These are phyloP conservation scores for Boletus huronensis DNA, from an alignment of 768 basidiomycete genomes.

Conservation along the genomic window DNA sequence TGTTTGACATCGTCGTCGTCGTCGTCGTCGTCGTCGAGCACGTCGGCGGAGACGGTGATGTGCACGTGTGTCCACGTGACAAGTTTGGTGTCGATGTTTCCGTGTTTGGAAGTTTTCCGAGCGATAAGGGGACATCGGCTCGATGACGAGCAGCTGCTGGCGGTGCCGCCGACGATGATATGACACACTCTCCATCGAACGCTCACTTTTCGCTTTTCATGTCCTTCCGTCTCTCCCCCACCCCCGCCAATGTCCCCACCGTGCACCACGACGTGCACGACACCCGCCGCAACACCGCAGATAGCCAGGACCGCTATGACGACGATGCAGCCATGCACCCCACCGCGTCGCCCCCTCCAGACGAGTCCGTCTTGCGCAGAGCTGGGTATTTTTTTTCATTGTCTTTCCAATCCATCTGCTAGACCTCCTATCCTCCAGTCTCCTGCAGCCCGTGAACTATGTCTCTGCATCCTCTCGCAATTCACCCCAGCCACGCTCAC, in stretches of 20 bases:
- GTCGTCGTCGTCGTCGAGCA: conserved; percentile 20
- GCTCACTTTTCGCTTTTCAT: not conserved
- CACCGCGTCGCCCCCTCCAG: conserved; percentile 26
- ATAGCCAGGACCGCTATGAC: not conserved
- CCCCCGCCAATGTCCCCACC: not conserved
- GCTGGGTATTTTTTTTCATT: conserved; percentile 45
- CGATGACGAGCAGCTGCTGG: not conserved
- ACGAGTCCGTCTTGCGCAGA: conserved; percentile 45
- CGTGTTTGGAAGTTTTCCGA: not conserved
- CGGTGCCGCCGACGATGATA: conserved; percentile 1
- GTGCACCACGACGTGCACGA: not conserved
- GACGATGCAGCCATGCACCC: conserved; percentile 14
- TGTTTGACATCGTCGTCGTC: conserved; percentile 45
- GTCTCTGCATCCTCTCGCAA: conserved; percentile 25
- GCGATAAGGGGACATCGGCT: too few relatives aligned
- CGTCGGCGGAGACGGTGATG: conserved; percentile 6
- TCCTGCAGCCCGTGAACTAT: conserved; percentile 56
- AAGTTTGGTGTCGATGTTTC: conserved; percentile 1
- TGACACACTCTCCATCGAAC: not conserved
- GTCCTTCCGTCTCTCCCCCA: not conserved
- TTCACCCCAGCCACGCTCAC: conserved; percentile 44
- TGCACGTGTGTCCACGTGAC: conserved; percentile 14
- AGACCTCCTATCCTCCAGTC: conserved; percentile 33
- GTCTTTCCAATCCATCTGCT: not conserved
- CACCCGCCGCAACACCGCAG: not conserved